Base-by-base conservation (phyloP, 2,329 filamentous ascomycete species). In the Fusarium xyrophilum region DNA sequence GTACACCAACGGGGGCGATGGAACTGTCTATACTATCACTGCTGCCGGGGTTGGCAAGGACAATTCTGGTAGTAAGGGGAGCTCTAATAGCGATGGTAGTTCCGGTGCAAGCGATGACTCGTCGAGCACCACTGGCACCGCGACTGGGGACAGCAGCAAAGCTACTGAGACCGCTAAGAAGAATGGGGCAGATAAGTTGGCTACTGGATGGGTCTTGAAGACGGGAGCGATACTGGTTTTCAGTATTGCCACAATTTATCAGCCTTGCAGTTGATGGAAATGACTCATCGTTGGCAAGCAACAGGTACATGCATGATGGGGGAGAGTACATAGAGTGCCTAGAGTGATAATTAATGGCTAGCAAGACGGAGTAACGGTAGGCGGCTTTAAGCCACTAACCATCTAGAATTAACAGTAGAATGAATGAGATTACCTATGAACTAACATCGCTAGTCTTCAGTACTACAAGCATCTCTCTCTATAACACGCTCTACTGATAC, bases 201-300 rank as follows among this genome's bases (percentile, higher is more conserved):
- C 30, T 9, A 33, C n/a, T 2, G 21, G 46, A 48, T 13, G 21
- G 2, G 2, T 6, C 11, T 19, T 47, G 3, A 5, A 15, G 1
- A 23, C 33, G 6, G 30, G 30, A 8, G 2, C 11, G 3, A 14
- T 15, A 10, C 21, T 48, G 1, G 12, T 5, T 0, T 8, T 19
- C 2, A 33, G 28, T 13, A 4, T 48, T 10, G 8, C 17, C 1
- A 3, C 5, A 6, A 14, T 25, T 25, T 23, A 15, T 6, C 28
- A 44, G 13, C 25, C 2, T 0, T 28, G 9, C 4, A n/a, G 6
- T n/a, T 44, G 1, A 11, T 44, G 19, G 13, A 4, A 10, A n/a
- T 15, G 17, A n/a, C 23, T n/a, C 2, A 2, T n/a, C 23, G n/a
- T 8, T n/a, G 6, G 12, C 17, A 23, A 21, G 13, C 13, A 14